Evolutionary conservation across 2,329 filamentous ascomycete genomes (phyloP).

Genomic region (Simplicillium aogashimaense): DNA sequence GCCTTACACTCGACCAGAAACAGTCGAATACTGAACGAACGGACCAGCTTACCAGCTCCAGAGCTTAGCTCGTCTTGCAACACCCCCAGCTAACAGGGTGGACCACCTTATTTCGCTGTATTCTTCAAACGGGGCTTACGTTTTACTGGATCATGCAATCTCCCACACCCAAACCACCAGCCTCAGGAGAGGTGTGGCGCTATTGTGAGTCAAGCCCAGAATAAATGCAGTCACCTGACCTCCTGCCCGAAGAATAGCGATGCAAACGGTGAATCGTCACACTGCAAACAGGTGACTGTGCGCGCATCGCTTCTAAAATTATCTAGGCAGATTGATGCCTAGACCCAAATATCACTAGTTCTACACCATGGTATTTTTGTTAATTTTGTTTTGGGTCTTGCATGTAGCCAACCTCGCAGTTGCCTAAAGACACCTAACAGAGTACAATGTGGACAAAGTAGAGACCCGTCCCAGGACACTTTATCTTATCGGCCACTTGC

Average conservation of each 20-base stretch:
- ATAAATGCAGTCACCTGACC: too few relatives aligned
- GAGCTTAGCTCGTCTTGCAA: neutral
- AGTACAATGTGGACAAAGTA: neutral
- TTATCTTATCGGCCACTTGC: neutral
- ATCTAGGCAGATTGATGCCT: neutral
- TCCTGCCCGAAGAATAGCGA: neutral
- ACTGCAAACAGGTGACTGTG: neutral
- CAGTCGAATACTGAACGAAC: too few relatives aligned
- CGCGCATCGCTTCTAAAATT: neutral
- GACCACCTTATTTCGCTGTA: conserved; percentile 3
- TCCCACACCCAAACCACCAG: conserved; percentile 4
- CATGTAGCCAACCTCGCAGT: neutral
- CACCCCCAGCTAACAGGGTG: neutral
- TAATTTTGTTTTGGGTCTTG: too few relatives aligned
- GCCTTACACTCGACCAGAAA: too few relatives aligned
- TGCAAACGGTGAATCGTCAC: conserved; percentile 3
- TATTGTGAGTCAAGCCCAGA: conserved; percentile 3
- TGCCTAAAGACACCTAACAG: neutral
- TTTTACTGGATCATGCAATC: conserved; percentile 4
- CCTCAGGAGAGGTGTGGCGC: conserved; percentile 5
- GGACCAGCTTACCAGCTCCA: neutral
- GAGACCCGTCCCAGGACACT: neutral
- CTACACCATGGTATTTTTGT: too few relatives aligned
- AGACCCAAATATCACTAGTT: neutral
- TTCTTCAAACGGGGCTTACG: conserved; percentile 4